phyloP scores from a whole-genome alignment of 176 grass and related monocot species.

The Otatea glauca region DNA sequence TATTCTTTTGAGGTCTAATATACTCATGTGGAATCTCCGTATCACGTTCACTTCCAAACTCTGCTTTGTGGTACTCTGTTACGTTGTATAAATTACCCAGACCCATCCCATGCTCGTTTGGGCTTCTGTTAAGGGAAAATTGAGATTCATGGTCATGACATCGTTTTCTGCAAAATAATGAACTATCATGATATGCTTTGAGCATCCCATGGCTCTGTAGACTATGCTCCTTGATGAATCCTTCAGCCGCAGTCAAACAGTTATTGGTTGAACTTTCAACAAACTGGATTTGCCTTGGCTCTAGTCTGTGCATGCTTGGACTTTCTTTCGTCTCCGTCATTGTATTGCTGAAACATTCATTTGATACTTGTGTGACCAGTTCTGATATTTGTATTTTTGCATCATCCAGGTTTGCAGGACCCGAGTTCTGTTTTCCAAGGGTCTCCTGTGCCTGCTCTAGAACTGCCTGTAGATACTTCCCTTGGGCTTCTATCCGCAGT shows the following conservation, averaged over 20 bases:
- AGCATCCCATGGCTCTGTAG: constrained; percentile 45
- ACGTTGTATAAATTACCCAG: constrained; percentile 41
- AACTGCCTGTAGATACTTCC: constrained; percentile 91
- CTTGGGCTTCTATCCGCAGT: constrained; percentile 88
- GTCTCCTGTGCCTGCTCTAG: constrained; percentile 95
- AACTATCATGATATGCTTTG: constrained; percentile 58
- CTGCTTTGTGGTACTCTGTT: constrained; percentile 41
- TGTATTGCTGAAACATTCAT: constrained; percentile 67
- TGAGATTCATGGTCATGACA: constrained; percentile 42
- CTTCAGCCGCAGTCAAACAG: constrained; percentile 62
- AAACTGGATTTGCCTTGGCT: constrained; percentile 58
- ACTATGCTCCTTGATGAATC: constrained; percentile 65
- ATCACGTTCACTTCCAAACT: constrained; percentile 49
- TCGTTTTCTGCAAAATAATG: constrained; percentile 47
- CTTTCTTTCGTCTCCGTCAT: constrained; percentile 50
- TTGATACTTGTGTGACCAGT: constrained; percentile 72
- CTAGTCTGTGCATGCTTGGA: constrained; percentile 57
- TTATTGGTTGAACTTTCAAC: constrained; percentile 67
- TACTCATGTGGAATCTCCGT: constrained; percentile 42
- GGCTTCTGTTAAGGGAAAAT: constrained; percentile 53
- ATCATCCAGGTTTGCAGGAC: constrained; percentile 69
- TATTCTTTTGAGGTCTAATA: constrained; percentile 48
- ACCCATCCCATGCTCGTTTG: constrained; percentile 45
- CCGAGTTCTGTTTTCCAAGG: constrained; percentile 72
- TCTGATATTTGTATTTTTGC: constrained; percentile 83